Conservation (phyloP, 2,329 filamentous ascomycete genomes). For the Apiospora hydei region DNA sequence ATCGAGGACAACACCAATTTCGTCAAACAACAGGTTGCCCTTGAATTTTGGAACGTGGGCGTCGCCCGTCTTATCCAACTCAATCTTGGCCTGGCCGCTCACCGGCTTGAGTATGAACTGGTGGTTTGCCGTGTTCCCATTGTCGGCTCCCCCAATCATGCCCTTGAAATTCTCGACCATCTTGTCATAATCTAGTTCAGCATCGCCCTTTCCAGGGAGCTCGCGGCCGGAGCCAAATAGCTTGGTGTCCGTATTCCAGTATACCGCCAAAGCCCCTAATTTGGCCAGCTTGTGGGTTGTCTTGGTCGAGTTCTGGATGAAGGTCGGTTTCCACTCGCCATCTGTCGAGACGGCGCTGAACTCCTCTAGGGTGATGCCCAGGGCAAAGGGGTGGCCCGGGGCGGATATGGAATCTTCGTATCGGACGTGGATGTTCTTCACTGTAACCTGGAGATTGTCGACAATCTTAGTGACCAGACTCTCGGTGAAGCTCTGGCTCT, state of each 20-base stretch:
- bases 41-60: constrained; percentile 84
- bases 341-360: constrained; percentile 98
- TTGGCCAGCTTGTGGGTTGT: constrained; percentile 94
- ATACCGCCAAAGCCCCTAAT: constrained; percentile 87
- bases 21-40: constrained; percentile 90
- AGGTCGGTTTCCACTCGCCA: constrained; percentile 92
- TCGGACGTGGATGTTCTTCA: constrained; percentile 98
- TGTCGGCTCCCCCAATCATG: constrained; percentile 76
- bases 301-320: constrained; percentile 84
- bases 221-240: constrained; percentile 85
- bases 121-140: constrained; percentile 62
- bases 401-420: constrained; percentile 98
- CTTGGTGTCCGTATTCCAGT: constrained; percentile 96
- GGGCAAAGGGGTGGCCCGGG: constrained; percentile 91
- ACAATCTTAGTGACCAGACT: constrained; percentile 96
- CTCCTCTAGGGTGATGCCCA: constrained; percentile 91
- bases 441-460: constrained; percentile 95
- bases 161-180: constrained; percentile 79
- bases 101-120: constrained; percentile 98
- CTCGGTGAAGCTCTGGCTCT: constrained; percentile 96
- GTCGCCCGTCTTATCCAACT: constrained; percentile 92
- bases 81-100: constrained; percentile 91
- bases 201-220: constrained; percentile 63
- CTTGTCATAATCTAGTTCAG: constrained; percentile 74
- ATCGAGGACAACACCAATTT: constrained; percentile 96